A percentile compares a stretch with the other conserved stretches of the same genome.
Evolutionary conservation across 1,284 basidiomycete species (phyloP).

Genomic region (Entoloma clypeatum): DNA sequence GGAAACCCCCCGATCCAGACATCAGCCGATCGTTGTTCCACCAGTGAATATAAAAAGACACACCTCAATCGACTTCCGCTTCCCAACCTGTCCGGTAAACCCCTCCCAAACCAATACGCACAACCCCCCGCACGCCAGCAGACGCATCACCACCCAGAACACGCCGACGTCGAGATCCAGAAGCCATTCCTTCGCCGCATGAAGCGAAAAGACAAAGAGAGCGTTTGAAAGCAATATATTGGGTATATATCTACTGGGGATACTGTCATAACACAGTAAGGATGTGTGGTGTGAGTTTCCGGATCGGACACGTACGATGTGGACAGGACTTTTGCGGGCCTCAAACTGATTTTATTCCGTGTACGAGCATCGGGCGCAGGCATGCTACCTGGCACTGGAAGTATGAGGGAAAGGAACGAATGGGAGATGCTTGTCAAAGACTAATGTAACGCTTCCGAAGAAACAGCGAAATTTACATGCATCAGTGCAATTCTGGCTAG

Average conservation of each 20-base stretch:
- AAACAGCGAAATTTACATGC: too few relatives aligned
- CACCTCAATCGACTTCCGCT: slow-evolving; percentile 58
- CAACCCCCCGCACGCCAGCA: slow-evolving; percentile 61
- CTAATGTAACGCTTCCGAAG: slow-evolving; percentile 3
- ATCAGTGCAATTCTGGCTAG: too few relatives aligned
- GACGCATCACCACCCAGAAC: slow-evolving; percentile 69
- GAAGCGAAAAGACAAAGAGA: slow-evolving; percentile 57
- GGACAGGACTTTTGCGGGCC: slow-evolving; percentile 48
- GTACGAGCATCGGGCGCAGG: slow-evolving; percentile 65
- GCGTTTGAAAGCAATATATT: slow-evolving; percentile 56
- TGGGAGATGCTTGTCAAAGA: slow-evolving; percentile 1
- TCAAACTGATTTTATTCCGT: slow-evolving; percentile 62
- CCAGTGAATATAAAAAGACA: slow-evolving; percentile 17
- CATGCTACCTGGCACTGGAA: slow-evolving; percentile 41
- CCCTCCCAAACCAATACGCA: slow-evolving; percentile 57
- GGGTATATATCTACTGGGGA: slow-evolving; percentile 48
- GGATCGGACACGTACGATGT: slow-evolving; percentile 44
- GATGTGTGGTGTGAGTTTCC: slow-evolving; percentile 12
- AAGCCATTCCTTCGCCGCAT: slow-evolving; percentile 61
- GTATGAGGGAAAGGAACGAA: slow-evolving; percentile 16
- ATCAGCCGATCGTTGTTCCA: slow-evolving; percentile 31
- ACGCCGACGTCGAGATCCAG: slow-evolving; percentile 62
- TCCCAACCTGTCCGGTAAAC: slow-evolving; percentile 47
- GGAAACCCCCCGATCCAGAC: slow-evolving; percentile 6
- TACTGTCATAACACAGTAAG: slow-evolving; percentile 30